Base-by-base conservation (phyloP, 257 asterid genomes). In the Fraxinus anomala region DNA sequence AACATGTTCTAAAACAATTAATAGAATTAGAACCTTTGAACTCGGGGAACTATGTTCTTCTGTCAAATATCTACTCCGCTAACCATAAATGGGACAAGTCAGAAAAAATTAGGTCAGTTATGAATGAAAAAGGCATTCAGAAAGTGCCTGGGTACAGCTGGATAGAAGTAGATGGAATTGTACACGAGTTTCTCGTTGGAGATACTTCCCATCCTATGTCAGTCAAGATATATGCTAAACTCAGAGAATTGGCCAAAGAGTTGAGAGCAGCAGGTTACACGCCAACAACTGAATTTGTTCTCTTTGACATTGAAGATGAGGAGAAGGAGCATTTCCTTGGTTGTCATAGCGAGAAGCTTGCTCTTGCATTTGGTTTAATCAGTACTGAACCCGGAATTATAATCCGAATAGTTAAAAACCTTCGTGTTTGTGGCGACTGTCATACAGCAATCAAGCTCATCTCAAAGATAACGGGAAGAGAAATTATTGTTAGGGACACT, bases 381-480 rank as follows among this genome's bases (percentile, higher is more conserved):
- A 80, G 79, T 71, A 80, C 81, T 28, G 67, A 73, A 67, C 75
- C 72, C 0, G 42, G 72, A 37, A 86, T 72, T 6, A 78, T 72
- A 8, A 86, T 86, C 39, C 81, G 88, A 21, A 76, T 86, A 59
- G 83, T 79, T 5, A 86, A 86, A 21, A 86, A 86, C 9, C 85
- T 86, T 5, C 89, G 89, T 61, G 83, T 86, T 12, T 86, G 89
- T 74, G 89, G 87, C 61, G 89, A 86, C 67, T 86, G 89, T 63
- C 89, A 86, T 54, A 17, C 79, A 14, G 73, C 77, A 72, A 76
- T 86, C 75, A 86, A 86, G 79, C 82, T 84, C 68, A 59, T 82
- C 26, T 82, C 88, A n/a, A 82, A 80, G 81, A 79, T 82, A 72
- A 75, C 83, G 0, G 82, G 79, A 66, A 80, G 85, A 73, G 89